These are phyloP conservation scores for Tetracladium setigerum DNA, from an alignment of 495 filamentous ascomycete genomes.

Conservation along the genomic window DNA sequence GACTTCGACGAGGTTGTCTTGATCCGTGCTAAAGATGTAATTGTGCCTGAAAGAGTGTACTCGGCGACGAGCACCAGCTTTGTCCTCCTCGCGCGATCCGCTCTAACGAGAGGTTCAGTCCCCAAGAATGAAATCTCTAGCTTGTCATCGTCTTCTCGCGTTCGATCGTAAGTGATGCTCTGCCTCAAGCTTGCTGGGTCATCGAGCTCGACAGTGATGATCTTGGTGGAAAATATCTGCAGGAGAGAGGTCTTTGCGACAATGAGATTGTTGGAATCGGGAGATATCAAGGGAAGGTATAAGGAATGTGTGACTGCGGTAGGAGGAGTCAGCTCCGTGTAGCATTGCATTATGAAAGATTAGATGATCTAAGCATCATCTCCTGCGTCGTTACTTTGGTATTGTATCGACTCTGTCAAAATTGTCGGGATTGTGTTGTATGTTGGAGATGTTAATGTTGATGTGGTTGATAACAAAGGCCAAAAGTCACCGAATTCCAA, in stretches of 20 bases:
- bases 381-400: not conserved
- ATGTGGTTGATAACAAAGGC: no score
- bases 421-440: no score
- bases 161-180: constrained; percentile 21
- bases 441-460: no score
- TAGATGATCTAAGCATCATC: constrained; percentile 1
- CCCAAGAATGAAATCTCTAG: constrained; percentile 52
- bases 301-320: constrained; percentile 89
- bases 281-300: constrained; percentile 64
- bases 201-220: constrained; percentile 46
- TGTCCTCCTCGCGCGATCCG: constrained; percentile 51
- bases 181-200: constrained; percentile 17
- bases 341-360: constrained; percentile 48
- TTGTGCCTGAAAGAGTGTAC: constrained; percentile 70
- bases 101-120: constrained; percentile 43
- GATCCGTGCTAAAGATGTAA: constrained; percentile 73
- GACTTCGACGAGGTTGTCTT: constrained; percentile 61
- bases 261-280: constrained; percentile 73
- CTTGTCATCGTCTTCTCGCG: constrained; percentile 49
- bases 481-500: no score
- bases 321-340: constrained; percentile 86
- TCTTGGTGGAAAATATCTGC: constrained; percentile 68
- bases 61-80: constrained; percentile 85
- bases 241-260: constrained; percentile 86
- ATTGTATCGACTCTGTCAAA: no score